Evolutionary conservation across 805 yeast species (phyloP).

Genomic region (Cyberlindnera mississippiensis): DNA sequence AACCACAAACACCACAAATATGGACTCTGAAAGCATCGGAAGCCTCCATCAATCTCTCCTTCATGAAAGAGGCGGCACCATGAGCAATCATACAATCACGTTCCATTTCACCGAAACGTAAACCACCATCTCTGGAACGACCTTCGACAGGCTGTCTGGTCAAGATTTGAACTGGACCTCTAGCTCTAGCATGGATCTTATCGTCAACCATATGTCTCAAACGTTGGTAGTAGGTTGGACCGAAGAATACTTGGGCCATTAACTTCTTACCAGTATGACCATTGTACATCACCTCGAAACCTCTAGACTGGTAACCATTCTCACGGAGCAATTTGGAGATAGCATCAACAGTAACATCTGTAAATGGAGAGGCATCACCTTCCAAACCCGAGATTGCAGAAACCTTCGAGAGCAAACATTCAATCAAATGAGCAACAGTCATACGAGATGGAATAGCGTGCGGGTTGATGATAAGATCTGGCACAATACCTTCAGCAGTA

Average conservation of each 20-base stretch:
- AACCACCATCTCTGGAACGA: conserved; percentile 98
- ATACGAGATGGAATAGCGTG: conserved; percentile 99
- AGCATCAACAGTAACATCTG: conserved; percentile 97
- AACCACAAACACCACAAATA: conserved; percentile 96
- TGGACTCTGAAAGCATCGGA: conserved; percentile 98
- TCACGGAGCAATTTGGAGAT: conserved; percentile 88
- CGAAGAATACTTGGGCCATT: conserved; percentile 98
- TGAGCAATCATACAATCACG: conserved; percentile 99
- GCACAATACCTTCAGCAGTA: conserved; percentile 91
- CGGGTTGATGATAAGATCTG: conserved; percentile 96
- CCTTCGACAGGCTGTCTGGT: conserved; percentile 99
- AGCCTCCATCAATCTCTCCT: conserved; percentile 98
- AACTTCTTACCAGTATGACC: conserved; percentile 98
- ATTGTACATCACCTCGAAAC: conserved; percentile 97
- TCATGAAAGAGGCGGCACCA: conserved; percentile 97
- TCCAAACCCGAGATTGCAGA: conserved; percentile 93
- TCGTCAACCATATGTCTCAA: conserved; percentile 99
- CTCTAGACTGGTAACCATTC: conserved; percentile 96
- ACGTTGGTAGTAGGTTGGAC: conserved; percentile 99
- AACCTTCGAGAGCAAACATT: conserved; percentile 93
- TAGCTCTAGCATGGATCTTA: conserved; percentile 97
- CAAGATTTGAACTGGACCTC: conserved; percentile 97
- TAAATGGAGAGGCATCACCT: conserved; percentile 99
- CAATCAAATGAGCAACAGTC: conserved; percentile 99
- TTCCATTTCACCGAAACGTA: conserved; percentile 99